Conservation (phyloP, 78 protist genomes). For the Polysphondylium violaceum region DNA sequence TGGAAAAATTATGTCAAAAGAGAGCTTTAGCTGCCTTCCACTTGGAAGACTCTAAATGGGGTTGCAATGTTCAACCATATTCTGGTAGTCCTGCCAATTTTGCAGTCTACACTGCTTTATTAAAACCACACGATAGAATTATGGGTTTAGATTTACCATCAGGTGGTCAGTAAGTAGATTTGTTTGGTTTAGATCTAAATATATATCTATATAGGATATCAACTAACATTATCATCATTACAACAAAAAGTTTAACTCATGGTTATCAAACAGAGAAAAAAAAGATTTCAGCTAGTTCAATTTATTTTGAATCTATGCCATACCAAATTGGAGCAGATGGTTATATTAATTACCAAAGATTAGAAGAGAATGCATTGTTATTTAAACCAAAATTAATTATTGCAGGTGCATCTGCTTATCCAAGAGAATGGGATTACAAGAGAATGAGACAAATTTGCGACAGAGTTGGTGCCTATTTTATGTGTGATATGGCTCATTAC, state of each 20-base stretch:
- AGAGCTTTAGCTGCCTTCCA: constrained; percentile 97
- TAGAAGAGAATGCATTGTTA: constrained; percentile 90
- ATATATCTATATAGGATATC: too few relatives aligned
- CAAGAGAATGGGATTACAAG: constrained; percentile 98
- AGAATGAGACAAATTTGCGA: constrained; percentile 80
- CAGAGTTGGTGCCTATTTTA: constrained; percentile 93
- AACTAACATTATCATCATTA: background rate
- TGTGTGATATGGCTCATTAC: constrained; percentile 99
- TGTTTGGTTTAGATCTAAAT: too few relatives aligned
- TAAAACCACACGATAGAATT: constrained; percentile 98
- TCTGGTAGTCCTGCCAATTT: constrained; percentile 97
- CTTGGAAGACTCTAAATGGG: constrained; percentile 96
- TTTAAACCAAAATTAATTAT: constrained; percentile 98
- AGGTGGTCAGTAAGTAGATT: constrained; percentile 99
- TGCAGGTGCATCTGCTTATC: constrained; percentile 98
- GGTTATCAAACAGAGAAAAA: constrained; percentile 98
- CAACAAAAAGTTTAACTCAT: constrained; percentile 97
- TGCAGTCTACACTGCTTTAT: constrained; percentile 94
- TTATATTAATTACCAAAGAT: constrained; percentile 95
- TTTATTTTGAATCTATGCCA: constrained; percentile 98
- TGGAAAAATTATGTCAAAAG: constrained; percentile 94
- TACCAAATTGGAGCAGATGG: constrained; percentile 95
- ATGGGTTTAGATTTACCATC: constrained; percentile 99
- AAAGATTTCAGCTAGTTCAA: constrained; percentile 95
- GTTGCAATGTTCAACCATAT: constrained; percentile 99